Evolutionary conservation across 257 asterid genomes (phyloP), one percentile per base, ranked within the genome.

Genomic region (Nicotiana attenuata): DNA sequence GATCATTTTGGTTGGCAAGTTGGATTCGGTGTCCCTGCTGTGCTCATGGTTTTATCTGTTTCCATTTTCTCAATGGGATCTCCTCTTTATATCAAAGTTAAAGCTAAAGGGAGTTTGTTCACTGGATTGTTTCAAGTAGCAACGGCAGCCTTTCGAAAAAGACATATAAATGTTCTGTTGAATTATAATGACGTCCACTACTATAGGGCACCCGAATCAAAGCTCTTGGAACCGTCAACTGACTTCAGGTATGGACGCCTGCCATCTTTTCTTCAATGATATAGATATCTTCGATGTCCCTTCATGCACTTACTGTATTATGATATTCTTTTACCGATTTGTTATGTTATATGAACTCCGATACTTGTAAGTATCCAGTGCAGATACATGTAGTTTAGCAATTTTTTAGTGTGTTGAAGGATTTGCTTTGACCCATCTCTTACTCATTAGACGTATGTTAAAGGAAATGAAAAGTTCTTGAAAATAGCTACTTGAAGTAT

Each of bases 1-100:
- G 86, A 83, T 24, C 63, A 60, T 45, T 83, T 65, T 22, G 86
- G 86, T 19, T 83, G 86, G 83, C 8, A n/a, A 68, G 55, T 83
- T 45, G 86, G 86, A 5, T 83, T 78, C 22, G 83, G 82, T 2
- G 28, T 83, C 56, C 86, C 83, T 16, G 71, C 47, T 38, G 20
- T 67, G 13, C 83, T 83, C 55, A 33, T 59, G 86, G 33, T 29
- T 57, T 38, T 83, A 26, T 83, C 83, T 53, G 79, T 76, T 67
- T 29, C 63, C 22, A 35, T 78, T 13, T 78, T 83, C 65, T 38
- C 66, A 50, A 41, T 66, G 41, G 83, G 80, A 45, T 83, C 82
- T 35, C 28, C 82, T 2, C 76, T 78, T 38, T 83, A 83, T 59
- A 17, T 84, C 20, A 84, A 65, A 38, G 78, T 63, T 17, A 38